These are phyloP conservation scores for Saccharomyces hybrid DNA, from an alignment of 1,139 yeast genomes.

Conservation along the genomic window DNA sequence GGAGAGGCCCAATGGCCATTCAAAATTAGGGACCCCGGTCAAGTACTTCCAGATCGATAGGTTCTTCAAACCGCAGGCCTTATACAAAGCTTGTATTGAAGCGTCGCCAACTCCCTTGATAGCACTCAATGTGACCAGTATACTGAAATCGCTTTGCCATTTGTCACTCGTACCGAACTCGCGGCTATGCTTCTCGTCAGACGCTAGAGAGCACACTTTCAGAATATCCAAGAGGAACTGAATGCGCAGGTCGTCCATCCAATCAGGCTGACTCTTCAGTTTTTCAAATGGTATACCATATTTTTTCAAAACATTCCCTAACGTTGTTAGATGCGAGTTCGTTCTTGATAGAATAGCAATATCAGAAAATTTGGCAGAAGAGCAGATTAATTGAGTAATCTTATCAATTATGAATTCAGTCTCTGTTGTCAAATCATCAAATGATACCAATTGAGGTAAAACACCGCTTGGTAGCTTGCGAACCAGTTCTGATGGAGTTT, in stretches of 20 bases:
- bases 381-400: constrained; percentile 20
- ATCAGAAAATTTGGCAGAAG: constrained; percentile 35
- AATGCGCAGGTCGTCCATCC: constrained; percentile 42
- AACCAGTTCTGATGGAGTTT: constrained; percentile 11
- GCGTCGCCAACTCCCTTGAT: constrained; percentile 22
- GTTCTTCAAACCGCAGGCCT: constrained; percentile 8
- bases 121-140: constrained; percentile 21
- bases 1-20: constrained; percentile 14
- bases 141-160: constrained; percentile 23
- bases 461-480: constrained; percentile 31
- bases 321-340: constrained; percentile 43
- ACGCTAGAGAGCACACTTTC: constrained; percentile 29
- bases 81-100: constrained; percentile 19
- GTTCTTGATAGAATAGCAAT: constrained; percentile 48
- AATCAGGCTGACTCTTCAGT: constrained; percentile 42
- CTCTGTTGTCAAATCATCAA: constrained; percentile 16
- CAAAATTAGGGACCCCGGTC: constrained; percentile 5
- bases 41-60: constrained; percentile 25
- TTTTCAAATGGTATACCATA: constrained; percentile 40
- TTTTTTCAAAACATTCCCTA: constrained; percentile 36
- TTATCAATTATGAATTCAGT: constrained; percentile 18
- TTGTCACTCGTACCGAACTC: constrained; percentile 1
- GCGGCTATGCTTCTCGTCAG: constrained; percentile 7
- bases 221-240: constrained; percentile 46
- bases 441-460: constrained; percentile 12